Conservation (phyloP, 176 grass and related monocot genomes). For the Triticum monococcum region DNA sequence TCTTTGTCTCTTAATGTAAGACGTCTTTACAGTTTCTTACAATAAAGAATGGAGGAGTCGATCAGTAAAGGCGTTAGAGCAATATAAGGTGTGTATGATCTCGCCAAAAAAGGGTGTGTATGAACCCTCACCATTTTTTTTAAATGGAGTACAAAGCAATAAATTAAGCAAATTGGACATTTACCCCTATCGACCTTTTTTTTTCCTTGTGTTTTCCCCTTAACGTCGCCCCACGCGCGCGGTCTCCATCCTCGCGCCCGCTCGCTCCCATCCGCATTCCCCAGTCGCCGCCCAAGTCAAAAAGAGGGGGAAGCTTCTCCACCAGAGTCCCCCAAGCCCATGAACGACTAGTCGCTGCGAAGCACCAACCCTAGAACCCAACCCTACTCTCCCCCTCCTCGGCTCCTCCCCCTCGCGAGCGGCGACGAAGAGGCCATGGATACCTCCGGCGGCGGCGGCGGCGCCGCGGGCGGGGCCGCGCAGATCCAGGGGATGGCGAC, state of each 20-base stretch:
- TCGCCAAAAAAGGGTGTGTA: too few relatives aligned
- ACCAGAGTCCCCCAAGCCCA: slow-evolving; percentile 25
- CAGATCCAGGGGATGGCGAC: slow-evolving; percentile 67
- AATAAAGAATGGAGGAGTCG: too few relatives aligned
- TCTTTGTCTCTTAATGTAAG: too few relatives aligned
- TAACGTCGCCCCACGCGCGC: slow-evolving; percentile 9
- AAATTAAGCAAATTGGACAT: too few relatives aligned
- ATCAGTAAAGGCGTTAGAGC: too few relatives aligned
- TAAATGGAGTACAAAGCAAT: too few relatives aligned
- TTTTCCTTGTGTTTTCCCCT: not conserved
- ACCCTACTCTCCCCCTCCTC: not conserved
- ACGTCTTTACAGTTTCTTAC: too few relatives aligned
- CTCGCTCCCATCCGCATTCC: slow-evolving; percentile 13
- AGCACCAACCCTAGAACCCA: slow-evolving; percentile 20
- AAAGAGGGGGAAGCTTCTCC: slow-evolving; percentile 51
- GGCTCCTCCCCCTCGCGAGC: not conserved
- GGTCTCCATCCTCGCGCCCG: slow-evolving; percentile 11
- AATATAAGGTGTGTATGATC: too few relatives aligned
- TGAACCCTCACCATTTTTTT: too few relatives aligned
- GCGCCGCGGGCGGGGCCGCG: slow-evolving; percentile 34
- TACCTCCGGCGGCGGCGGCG: slow-evolving; percentile 34
- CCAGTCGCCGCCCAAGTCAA: slow-evolving; percentile 48
- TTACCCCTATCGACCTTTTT: too few relatives aligned
- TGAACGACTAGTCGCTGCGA: slow-evolving; percentile 43
- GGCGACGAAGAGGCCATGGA: slow-evolving; percentile 35